These are phyloP conservation scores for Thalassiosira livingstoniorum DNA, from an alignment of 352 stramenopile genomes.

Conservation along the genomic window DNA sequence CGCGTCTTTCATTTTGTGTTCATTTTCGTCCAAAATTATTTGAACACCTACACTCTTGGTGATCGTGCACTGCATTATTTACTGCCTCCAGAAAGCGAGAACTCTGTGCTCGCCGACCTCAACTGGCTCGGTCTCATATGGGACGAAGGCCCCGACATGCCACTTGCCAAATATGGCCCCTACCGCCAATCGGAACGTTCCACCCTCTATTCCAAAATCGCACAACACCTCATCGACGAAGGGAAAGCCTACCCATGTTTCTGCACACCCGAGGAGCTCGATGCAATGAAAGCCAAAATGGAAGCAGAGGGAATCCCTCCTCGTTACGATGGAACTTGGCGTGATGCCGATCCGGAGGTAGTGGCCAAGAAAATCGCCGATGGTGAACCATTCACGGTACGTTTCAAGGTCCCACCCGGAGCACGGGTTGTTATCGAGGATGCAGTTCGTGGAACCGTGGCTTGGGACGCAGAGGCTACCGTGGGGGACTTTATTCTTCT, in stretches of 20 bases:
- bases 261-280: conserved; percentile 94
- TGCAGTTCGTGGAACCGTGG: conserved; percentile 93
- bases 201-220: conserved; percentile 92
- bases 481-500: conserved; percentile 90
- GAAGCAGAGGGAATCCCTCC: conserved; percentile 90
- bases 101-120: conserved; percentile 84
- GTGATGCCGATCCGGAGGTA: conserved; percentile 90
- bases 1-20: background rate
- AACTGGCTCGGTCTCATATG: conserved; percentile 96
- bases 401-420: conserved; percentile 93
- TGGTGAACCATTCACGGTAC: conserved; percentile 91
- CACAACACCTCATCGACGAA: conserved; percentile 88
- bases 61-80: too few relatives aligned
- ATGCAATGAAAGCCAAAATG: conserved; percentile 90
- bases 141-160: conserved; percentile 94
- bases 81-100: conserved; percentile 68
- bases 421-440: conserved; percentile 95
- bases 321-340: conserved; percentile 98
- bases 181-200: conserved; percentile 97
- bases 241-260: conserved; percentile 97
- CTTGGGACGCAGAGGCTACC: conserved; percentile 87
- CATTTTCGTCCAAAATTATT: too few relatives aligned
- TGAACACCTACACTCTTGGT: too few relatives aligned
- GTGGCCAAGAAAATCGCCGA: conserved; percentile 89
- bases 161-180: conserved; percentile 89